These are phyloP conservation scores for Emergomyces pasteurianus DNA, from an alignment of 2,329 filamentous ascomycete genomes.

Conservation along the genomic window DNA sequence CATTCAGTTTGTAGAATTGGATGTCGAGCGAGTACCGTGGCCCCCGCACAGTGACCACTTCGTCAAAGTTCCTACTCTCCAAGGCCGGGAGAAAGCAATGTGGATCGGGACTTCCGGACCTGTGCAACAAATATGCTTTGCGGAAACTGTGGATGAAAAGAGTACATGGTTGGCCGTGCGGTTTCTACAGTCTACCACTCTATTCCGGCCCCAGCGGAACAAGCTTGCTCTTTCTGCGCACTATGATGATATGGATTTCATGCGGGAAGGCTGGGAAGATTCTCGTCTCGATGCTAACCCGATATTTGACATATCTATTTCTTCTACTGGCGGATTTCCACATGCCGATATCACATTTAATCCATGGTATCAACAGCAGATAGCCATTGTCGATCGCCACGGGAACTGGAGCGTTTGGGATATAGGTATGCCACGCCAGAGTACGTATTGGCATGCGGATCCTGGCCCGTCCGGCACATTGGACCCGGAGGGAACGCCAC, in stretches of 20 bases:
- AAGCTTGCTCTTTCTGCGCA: conserved; percentile 17
- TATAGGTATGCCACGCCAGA: conserved; percentile 21
- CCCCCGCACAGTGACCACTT: conserved; percentile 8
- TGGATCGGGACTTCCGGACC: conserved; percentile 40
- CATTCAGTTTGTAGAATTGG: conserved; percentile 33
- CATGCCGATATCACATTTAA: conserved; percentile 49
- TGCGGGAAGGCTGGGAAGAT: conserved; percentile 12
- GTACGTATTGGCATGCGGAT: conserved; percentile 18
- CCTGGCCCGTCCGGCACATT: conserved; percentile 22
- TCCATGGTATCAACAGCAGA: conserved; percentile 45
- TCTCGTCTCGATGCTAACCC: conserved; percentile 37
- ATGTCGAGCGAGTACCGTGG: conserved; percentile 18
- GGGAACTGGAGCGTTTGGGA: conserved; percentile 45
- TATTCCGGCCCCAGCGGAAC: conserved; percentile 36
- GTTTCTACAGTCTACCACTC: conserved; percentile 31
- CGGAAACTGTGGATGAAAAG: conserved; percentile 30
- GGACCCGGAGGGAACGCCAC: conserved; percentile 11
- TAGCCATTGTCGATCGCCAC: conserved; percentile 43
- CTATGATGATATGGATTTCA: conserved; percentile 8
- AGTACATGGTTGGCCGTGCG: conserved; percentile 41
- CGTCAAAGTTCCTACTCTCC: conserved; percentile 25
- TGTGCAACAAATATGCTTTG: conserved; percentile 44
- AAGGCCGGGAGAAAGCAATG: conserved; percentile 31
- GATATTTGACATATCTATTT: conserved; percentile 32
- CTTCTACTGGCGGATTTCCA: conserved; percentile 33